Evolutionary conservation across 1,284 basidiomycete species (phyloP), one percentile per base, ranked within the genome.

Genomic region (Wolfiporia cocos): DNA sequence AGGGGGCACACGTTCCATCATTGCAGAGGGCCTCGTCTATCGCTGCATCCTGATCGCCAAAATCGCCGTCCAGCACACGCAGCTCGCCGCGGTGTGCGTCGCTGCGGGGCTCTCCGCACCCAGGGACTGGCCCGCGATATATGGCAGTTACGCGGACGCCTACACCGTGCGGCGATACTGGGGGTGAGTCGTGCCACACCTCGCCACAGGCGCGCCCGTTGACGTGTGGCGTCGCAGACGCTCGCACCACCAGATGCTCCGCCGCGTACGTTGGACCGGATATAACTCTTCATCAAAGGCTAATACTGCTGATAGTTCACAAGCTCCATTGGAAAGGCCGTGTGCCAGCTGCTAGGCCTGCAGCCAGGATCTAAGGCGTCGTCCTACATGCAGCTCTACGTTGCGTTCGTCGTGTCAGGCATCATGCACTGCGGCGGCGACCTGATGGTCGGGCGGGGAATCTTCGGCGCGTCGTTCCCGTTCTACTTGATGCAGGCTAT

Each of bases 131-230:
- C 65, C 65, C 1, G 55, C 56, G 21, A 15, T 57, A 2, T 67
- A 59, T 43, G 64, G 67, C 10, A 33, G 19, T 14, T 62, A 56
- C 58, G 47, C 47, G 2, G 62, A 64, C 19, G 56, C 62, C 2
- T 66, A 62, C 44, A 65, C 64, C 2, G 44, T 68, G 4, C 54
- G 64, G 22, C 53, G 54, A n/a, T 54, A 64, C 34, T 67, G 66
- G 66, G 61, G 64, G 65, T 66, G 31, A 32, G 59, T 53, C 6
- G 11, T 4, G n/a, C 15, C 33, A 14, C 26, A 30, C 22, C n/a
- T 33, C 11, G 11, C 24, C 15, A 10, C 14, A 37, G 7, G 3
- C 11, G 5, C 3, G 9, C 11, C 29, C 22, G 18, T 31, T 19
- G 19, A 11, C 23, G 20, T n/a, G 15, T 10, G 9, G 11, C n/a